Percentiles rank a stretch among this genome's conserved stretches.
Conservation (phyloP, 1,284 basidiomycete species). For the Taiwanofungus camphoratus region DNA sequence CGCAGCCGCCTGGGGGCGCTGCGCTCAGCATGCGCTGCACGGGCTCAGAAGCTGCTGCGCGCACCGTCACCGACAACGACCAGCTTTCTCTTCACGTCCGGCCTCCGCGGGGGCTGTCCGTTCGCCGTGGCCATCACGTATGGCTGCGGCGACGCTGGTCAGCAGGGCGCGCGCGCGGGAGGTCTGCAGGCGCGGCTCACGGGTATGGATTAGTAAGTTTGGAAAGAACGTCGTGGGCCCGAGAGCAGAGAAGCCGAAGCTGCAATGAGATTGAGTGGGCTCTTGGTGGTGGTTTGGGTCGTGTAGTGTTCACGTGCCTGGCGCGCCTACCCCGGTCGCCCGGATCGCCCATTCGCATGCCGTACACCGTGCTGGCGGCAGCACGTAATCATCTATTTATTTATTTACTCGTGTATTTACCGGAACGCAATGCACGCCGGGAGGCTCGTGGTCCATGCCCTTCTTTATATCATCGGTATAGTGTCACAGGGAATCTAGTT, state of each 20-base stretch:
- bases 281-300: neutral
- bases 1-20: constrained; percentile 57
- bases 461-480: constrained; percentile 18
- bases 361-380: neutral
- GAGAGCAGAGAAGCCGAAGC: neutral
- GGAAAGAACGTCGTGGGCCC: too few species aligned
- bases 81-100: constrained; percentile 84
- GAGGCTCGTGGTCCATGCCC: constrained; percentile 10
- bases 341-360: too few species aligned
- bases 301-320: constrained; percentile 5
- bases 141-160: neutral
- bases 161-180: neutral
- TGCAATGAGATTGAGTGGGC: neutral
- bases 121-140: constrained; percentile 14
- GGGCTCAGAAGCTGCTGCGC: constrained; percentile 25
- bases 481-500: constrained; percentile 20
- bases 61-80: constrained; percentile 88
- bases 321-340: neutral
- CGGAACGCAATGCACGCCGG: too few species aligned
- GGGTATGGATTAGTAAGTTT: too few species aligned
- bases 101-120: constrained; percentile 39
- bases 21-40: constrained; percentile 3
- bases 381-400: too few species aligned
- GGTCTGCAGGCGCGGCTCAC: neutral
- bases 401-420: too few species aligned